These are phyloP conservation scores for Nematocida sp. DNA, from an alignment of 371 early-diverging fungal species.

Conservation along the genomic window DNA sequence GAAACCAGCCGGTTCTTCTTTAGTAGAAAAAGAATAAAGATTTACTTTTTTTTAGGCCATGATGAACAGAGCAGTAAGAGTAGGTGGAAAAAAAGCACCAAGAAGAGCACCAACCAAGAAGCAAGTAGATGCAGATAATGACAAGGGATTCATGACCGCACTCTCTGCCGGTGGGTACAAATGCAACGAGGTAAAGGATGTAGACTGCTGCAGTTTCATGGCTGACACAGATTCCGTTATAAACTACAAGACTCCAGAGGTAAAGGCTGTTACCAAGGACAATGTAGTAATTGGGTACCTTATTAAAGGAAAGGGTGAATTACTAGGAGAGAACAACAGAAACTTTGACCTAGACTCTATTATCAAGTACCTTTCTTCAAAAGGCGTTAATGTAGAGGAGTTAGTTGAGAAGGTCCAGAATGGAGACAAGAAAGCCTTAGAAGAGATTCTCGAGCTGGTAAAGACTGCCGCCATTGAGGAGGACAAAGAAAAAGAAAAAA, in stretches of 20 bases:
- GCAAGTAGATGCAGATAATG: slow-evolving; percentile 2
- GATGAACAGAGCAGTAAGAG: slow-evolving; percentile 34
- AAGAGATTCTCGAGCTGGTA: slow-evolving; percentile 29
- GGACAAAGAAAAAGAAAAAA: not conserved
- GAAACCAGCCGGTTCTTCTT: not conserved
- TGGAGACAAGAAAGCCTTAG: slow-evolving; percentile 46
- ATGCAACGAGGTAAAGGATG: slow-evolving; percentile 34
- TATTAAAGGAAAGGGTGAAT: slow-evolving; percentile 43
- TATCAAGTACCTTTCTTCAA: slow-evolving; percentile 5
- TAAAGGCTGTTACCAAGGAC: slow-evolving; percentile 54
- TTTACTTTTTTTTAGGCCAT: slow-evolving; percentile 52
- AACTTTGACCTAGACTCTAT: slow-evolving; percentile 43
- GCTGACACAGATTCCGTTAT: slow-evolving; percentile 18
- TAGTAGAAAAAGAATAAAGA: not conserved
- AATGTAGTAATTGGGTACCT: slow-evolving; percentile 49
- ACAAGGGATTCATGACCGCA: not conserved
- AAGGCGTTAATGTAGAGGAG: slow-evolving; percentile 36
- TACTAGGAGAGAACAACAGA: slow-evolving; percentile 30
- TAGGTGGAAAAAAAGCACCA: slow-evolving; percentile 53
- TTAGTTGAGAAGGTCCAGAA: slow-evolving; percentile 31
- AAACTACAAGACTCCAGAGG: slow-evolving; percentile 41
- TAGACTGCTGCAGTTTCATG: slow-evolving; percentile 52
- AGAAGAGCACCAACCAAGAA: slow-evolving; percentile 40
- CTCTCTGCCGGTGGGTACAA: slow-evolving; percentile 24
- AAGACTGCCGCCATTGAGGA: slow-evolving; percentile 7